Base-by-base conservation (phyloP, 306 rosid species). In the Corylus americana region DNA sequence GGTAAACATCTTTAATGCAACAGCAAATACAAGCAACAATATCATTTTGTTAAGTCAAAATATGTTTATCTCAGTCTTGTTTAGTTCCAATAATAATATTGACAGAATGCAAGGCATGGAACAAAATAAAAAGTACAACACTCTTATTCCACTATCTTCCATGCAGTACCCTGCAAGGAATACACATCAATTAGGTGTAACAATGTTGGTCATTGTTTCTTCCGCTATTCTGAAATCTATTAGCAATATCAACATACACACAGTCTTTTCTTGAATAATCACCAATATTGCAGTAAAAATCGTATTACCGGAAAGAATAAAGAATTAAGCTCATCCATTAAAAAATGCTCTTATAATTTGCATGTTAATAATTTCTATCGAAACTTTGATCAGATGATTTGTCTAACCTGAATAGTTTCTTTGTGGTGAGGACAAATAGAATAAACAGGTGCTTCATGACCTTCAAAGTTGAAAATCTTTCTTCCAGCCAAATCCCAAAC, bases 351-450 rank as follows among this genome's bases (percentile, higher is more conserved):
- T 8, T 17, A 35, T 64, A 16, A 37, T 64, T 64, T 64, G 70
- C 48, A 35, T 7, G 70, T 13, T 37, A 9, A 42, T 67, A n/a
- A 18, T 42, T 42, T 67, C 50, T 17, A 39, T 10, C 16, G 3
- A 59, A 67, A 9, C 51, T 8, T 67, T 67, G 72, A 42, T 2
- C 72, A 67, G 50, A 67, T 67, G 51, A 39, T 67, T 11, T 18
- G 72, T 67, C 82, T 59, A 73, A 92, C 98, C 95, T 94, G 94
- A 83, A 92, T 87, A 81, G 22, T 88, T 85, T 92, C 97, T 85
- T 90, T 92, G 82, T 94, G 92, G 84, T 92, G 97, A 89, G 98
- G 98, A 82, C 97, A 94, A 64, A 94, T 79, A 73, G 96, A 94
- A 89, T 90, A 92, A 42, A 94, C 94, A 4, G 97, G 92, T 66